Evolutionary conservation across 495 filamentous ascomycete genomes (phyloP).

Genomic region (Aspergillus homomorphus): DNA sequence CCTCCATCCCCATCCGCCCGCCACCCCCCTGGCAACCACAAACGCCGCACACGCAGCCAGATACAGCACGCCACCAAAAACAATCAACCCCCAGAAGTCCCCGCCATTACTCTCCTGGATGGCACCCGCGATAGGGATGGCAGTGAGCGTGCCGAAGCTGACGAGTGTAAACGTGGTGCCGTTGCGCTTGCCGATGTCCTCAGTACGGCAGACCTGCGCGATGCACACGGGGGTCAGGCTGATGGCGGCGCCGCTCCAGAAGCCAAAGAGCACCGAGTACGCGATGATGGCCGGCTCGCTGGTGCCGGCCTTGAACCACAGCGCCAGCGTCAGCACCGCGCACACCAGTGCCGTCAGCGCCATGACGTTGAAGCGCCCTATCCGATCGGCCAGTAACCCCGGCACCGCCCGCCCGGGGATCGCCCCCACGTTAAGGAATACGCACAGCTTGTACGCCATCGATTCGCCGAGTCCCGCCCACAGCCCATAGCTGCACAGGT

Average conservation of each 20-base stretch:
- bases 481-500: conserved; percentile 60
- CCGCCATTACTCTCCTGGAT: conserved; percentile 25
- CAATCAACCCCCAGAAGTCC: conserved; percentile 46
- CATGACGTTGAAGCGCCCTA: conserved; percentile 70
- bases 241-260: conserved; percentile 56
- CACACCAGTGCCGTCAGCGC: conserved; percentile 47
- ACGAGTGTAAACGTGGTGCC: conserved; percentile 60
- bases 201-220: conserved; percentile 54
- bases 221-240: conserved; percentile 59
- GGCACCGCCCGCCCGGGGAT: conserved; percentile 45
- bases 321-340: conserved; percentile 44
- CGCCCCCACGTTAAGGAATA: conserved; percentile 51
- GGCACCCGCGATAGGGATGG: conserved; percentile 74
- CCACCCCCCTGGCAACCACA: conserved; percentile 43
- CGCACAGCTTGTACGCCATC: conserved; percentile 56
- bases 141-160: conserved; percentile 61
- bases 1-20: conserved; percentile 38
- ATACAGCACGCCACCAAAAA: conserved; percentile 53
- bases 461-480: conserved; percentile 14
- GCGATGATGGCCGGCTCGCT: conserved; percentile 48
- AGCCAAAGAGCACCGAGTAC: conserved; percentile 61
- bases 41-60: conserved; percentile 44
- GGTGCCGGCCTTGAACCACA: conserved; percentile 46
- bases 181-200: conserved; percentile 61
- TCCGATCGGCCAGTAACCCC: conserved; percentile 61